Base-by-base conservation (phyloP, 2,329 filamentous ascomycete species). In the Aspergillus ochraceus region DNA sequence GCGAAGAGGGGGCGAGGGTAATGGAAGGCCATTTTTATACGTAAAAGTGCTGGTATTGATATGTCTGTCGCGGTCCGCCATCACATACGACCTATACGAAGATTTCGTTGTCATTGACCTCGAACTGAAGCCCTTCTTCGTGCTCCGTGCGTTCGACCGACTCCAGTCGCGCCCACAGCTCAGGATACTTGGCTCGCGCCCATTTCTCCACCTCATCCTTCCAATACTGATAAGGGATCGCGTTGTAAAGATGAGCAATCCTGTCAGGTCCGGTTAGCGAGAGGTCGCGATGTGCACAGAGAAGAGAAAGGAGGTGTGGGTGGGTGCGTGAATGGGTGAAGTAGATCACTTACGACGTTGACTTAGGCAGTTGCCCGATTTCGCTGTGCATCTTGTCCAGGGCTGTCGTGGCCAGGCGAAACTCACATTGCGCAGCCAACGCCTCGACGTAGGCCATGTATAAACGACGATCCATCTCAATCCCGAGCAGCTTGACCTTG, bases 401-500 rank as follows among this genome's bases (percentile, higher is more conserved):
- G 36, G 91, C 79, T 59, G 81, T 78, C 66, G 87, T 85, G 2
- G 88, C 88, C 67, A 90, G 87, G 20, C 90, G 85, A 51, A 91
- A 82, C 53, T 88, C 82, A 24, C 87, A 88, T 64, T 91, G 90
- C 3, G 88, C 87, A 0, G 90, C 90, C 57, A 97, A 75, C 0
- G 90, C 90, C 9, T 87, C 90, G 52, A 90, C 81, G 72, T 96
- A 98, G 1, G 88, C 87, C 20, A 86, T 86, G 76, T 91, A 94
- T 12, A 98, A 85, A 2, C 83, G 75, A 22, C 84, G 83, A 42
- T 92, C 90, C 24, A 97, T 82, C 46, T 91, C 88, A 55, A 98
- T 83, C 30, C 95, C 91, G 83, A 96, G 88, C 58, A 83, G 75
- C 55, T 86, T 85, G 46, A 90, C 86, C 62, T 83, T 83, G 20